Percentiles rank a stretch among this genome's conserved stretches.
phyloP scores from a whole-genome alignment of 2,329 filamentous ascomycete species.

The Trichoderma atroviride region DNA sequence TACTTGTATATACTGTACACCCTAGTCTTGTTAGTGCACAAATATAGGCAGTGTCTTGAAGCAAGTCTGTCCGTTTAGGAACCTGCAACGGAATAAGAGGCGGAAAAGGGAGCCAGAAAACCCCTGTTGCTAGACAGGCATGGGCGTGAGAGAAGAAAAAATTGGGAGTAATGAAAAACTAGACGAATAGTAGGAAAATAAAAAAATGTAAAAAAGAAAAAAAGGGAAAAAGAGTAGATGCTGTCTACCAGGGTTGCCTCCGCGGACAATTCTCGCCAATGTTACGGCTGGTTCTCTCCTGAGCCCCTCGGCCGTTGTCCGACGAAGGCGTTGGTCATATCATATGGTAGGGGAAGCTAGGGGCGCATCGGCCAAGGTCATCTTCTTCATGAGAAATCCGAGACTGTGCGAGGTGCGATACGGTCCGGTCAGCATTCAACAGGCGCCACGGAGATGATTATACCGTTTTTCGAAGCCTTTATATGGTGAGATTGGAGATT shows the following conservation, averaged over 20 bases:
- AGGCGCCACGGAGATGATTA: neutral
- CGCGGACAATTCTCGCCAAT: constrained; percentile 26
- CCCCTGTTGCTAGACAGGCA: constrained; percentile 8
- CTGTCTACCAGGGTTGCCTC: constrained; percentile 15
- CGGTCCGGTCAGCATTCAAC: neutral
- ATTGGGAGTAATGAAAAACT: neutral
- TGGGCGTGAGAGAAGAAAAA: neutral
- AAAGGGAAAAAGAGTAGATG: neutral
- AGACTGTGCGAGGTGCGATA: neutral
- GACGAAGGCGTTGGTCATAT: constrained; percentile 22
- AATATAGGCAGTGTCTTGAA: neutral
- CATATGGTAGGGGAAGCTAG: constrained; percentile 21
- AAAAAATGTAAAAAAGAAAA: neutral
- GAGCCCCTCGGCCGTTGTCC: constrained; percentile 26
- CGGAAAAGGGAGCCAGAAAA: neutral
- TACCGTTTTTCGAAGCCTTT: neutral
- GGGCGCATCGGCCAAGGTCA: constrained; percentile 14
- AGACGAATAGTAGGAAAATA: neutral
- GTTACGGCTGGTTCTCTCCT: constrained; percentile 14
- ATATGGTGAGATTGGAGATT: neutral
- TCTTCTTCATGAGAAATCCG: constrained; percentile 4
- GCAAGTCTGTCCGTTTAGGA: neutral
- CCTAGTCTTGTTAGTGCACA: neutral
- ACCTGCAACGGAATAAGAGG: neutral
- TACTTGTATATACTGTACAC: neutral